Evolutionary conservation across 139 green algal genomes (phyloP).

Genomic region (Coccomyxa sp.): DNA sequence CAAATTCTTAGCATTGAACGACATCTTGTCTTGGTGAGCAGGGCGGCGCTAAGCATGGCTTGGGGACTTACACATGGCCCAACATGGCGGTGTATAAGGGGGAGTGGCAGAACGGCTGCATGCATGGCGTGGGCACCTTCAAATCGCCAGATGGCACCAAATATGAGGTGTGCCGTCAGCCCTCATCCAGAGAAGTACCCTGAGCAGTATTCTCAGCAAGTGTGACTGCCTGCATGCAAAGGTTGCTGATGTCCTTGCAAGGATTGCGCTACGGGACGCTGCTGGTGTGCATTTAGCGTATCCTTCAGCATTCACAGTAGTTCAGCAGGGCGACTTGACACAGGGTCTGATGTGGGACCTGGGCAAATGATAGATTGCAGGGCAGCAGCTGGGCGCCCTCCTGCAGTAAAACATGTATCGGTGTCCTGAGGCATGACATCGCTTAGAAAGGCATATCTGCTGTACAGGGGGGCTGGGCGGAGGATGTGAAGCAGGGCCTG

Average conservation of each 20-base stretch:
- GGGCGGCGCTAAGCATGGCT: conserved; percentile 60
- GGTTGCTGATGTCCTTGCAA: background rate
- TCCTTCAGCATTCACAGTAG: no score
- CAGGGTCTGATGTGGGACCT: no score
- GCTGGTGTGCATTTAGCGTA: no score
- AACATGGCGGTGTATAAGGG: conserved; percentile 65
- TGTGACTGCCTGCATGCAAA: no score
- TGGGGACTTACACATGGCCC: conserved; percentile 68
- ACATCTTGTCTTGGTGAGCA: conserved; percentile 12
- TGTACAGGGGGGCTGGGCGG: conserved; percentile 54
- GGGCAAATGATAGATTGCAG: no score
- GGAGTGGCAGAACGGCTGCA: conserved; percentile 69
- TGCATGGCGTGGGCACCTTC: conserved; percentile 79
- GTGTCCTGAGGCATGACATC: no score
- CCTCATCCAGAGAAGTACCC: background rate
- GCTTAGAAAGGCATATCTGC: background rate
- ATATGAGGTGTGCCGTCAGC: conserved; percentile 32
- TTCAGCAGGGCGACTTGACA: no score
- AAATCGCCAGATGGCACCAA: conserved; percentile 51
- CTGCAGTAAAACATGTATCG: no score
- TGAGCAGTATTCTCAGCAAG: no score
- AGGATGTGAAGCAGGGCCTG: conserved; percentile 73
- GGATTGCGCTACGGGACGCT: background rate
- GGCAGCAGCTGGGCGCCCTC: no score
- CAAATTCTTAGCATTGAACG: no score